Conservation (phyloP, 768 basidiomycete genomes). For the Lepiota brunneoincarnata region DNA sequence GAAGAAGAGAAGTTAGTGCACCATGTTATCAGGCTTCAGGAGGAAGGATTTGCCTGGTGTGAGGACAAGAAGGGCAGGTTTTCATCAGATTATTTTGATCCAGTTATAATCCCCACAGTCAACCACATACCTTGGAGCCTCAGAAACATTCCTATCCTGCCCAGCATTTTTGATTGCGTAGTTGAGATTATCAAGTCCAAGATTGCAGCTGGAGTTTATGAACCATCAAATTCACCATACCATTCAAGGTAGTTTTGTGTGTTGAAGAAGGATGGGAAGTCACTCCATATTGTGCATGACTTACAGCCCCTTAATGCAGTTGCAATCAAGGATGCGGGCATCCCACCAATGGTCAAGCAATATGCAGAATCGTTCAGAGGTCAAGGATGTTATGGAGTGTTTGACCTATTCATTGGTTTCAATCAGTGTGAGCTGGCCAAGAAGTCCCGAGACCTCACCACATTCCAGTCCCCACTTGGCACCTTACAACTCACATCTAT, state of each 20-base stretch:
- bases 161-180: conserved; percentile 23
- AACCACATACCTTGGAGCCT: conserved; percentile 29
- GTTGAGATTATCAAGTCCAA: conserved; percentile 24
- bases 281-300: conserved; percentile 17
- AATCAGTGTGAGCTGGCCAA: conserved; percentile 27
- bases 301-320: conserved; percentile 19
- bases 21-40: conserved; percentile 28
- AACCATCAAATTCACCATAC: conserved; percentile 12
- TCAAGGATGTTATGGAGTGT: conserved; percentile 5
- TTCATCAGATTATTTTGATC: conserved; percentile 21
- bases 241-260: conserved; percentile 18
- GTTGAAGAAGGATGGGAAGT: conserved; percentile 17
- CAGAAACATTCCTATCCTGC: conserved; percentile 30
- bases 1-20: conserved; percentile 34
- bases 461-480: conserved; percentile 35
- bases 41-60: conserved; percentile 30
- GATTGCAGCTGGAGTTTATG: conserved; percentile 10
- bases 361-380: conserved; percentile 17
- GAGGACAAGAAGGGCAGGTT: conserved; percentile 27
- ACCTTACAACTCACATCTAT: conserved; percentile 25
- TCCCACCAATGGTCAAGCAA: conserved; percentile 14
- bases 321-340: conserved; percentile 15
- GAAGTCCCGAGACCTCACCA: conserved; percentile 33
- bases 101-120: conserved; percentile 22
- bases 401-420: conserved; percentile 29